A percentile compares a stretch with the other conserved stretches of the same genome.
phyloP scores from a whole-genome alignment of 805 yeast species.

The Sugiyamaella lignohabitans region DNA sequence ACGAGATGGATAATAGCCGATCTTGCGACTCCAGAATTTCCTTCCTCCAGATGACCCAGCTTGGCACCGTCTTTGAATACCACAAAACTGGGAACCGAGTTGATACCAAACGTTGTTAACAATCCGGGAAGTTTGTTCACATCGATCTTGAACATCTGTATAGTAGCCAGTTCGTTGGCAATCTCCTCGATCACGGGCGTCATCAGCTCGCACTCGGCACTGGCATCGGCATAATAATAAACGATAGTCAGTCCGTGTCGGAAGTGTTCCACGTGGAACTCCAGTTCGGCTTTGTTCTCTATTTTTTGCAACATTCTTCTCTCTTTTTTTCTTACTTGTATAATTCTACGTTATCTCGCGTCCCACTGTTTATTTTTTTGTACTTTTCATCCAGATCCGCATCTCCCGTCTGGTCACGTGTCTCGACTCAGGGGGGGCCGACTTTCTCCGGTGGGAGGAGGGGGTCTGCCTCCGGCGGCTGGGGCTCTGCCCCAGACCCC shows the following conservation, averaged over 20 bases:
- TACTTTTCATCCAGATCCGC: too few relatives aligned
- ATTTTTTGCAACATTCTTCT: background rate
- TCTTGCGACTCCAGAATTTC: background rate
- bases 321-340: too few relatives aligned
- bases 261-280: constrained; percentile 1
- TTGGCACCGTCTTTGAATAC: constrained; percentile 7
- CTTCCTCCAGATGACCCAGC: constrained; percentile 5
- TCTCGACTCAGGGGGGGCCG: too few relatives aligned
- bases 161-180: background rate
- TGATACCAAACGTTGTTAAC: background rate
- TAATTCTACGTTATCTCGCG: too few relatives aligned
- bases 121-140: constrained; percentile 1
- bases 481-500: too few relatives aligned
- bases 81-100: constrained; percentile 4
- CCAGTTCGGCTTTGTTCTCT: background rate
- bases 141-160: constrained; percentile 1
- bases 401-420: too few relatives aligned
- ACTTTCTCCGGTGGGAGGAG: too few relatives aligned
- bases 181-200: constrained; percentile 5
- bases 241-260: constrained; percentile 1
- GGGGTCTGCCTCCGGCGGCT: too few relatives aligned
- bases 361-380: too few relatives aligned
- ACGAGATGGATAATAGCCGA: background rate
- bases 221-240: constrained; percentile 3
- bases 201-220: constrained; percentile 1